Percentiles rank a stretch among this genome's conserved stretches.
Evolutionary conservation across 2,329 filamentous ascomycete species (phyloP).

Genomic region (Tetracladium maxilliforme): DNA sequence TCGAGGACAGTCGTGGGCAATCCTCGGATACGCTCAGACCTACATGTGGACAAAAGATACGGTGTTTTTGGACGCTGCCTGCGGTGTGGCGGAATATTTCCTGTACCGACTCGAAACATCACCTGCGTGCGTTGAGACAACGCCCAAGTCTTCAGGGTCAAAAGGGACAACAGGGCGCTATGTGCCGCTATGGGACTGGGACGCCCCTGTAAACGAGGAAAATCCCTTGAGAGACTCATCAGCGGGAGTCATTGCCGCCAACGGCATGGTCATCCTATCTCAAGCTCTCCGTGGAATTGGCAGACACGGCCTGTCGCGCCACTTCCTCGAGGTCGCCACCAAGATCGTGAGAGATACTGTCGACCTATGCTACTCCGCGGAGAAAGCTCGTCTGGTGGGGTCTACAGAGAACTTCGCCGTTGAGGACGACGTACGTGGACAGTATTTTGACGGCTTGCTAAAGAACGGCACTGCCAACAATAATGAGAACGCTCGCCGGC

Average conservation of each 20-base stretch:
- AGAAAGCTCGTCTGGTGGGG: conserved; percentile 12
- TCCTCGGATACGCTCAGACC: conserved; percentile 30
- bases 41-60: conserved; percentile 28
- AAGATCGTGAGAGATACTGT: conserved; percentile 15
- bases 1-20: conserved; percentile 32
- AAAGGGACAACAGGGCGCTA: conserved; percentile 7
- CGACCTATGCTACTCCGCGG: conserved; percentile 12
- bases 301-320: conserved; percentile 4
- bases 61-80: conserved; percentile 23
- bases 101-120: conserved; percentile 18
- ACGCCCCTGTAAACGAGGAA: conserved; percentile 21
- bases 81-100: conserved; percentile 29
- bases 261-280: conserved; percentile 21
- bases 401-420: conserved; percentile 1
- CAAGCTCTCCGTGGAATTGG: conserved; percentile 13
- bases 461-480: conserved; percentile 18
- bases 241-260: conserved; percentile 22
- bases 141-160: conserved; percentile 2
- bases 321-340: conserved; percentile 14
- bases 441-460: conserved; percentile 15
- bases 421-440: conserved; percentile 3
- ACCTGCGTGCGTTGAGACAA: conserved; percentile 12
- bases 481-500: conserved; percentile 12
- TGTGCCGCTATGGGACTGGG: conserved; percentile 27
- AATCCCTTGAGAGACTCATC: conserved; percentile 19